A percentile compares a stretch with the other conserved stretches of the same genome.
Evolutionary conservation across 2,329 filamentous ascomycete genomes (phyloP).

Genomic region (Huntiella moniliformis): DNA sequence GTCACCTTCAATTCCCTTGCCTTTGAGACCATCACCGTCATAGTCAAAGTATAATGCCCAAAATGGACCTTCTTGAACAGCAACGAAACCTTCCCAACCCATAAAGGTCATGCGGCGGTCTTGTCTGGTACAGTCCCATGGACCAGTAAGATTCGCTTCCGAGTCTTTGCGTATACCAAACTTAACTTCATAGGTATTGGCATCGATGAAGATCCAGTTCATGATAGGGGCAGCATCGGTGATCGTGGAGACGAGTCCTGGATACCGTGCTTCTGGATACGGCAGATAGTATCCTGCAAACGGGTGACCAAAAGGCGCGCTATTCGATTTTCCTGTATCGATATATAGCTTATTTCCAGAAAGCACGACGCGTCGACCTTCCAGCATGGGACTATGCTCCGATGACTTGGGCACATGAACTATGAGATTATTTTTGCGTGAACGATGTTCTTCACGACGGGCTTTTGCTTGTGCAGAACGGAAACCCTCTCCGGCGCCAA

Average conservation of each 20-base stretch:
- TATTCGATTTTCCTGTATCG: conserved; percentile 21
- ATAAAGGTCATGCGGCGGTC: conserved; percentile 30
- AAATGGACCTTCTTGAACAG: conserved; percentile 24
- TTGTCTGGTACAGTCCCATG: conserved; percentile 33
- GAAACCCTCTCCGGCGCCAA: conserved; percentile 28
- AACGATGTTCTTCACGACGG: conserved; percentile 27
- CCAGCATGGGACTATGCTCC: conserved; percentile 23
- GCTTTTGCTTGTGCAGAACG: conserved; percentile 27
- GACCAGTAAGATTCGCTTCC: conserved; percentile 26
- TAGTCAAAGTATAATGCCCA: conserved; percentile 31
- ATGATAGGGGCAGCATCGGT: conserved; percentile 29
- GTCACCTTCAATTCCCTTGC: conserved; percentile 27
- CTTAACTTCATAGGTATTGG: conserved; percentile 26
- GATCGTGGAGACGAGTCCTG: conserved; percentile 30
- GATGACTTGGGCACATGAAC: conserved; percentile 29
- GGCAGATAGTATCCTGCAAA: conserved; percentile 39
- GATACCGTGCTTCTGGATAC: conserved; percentile 31
- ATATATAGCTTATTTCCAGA: conserved; percentile 26
- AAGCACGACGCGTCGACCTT: conserved; percentile 26
- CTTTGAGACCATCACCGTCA: conserved; percentile 25
- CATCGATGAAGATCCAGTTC: conserved; percentile 32
- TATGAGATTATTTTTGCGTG: conserved; percentile 28
- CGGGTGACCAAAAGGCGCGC: conserved; percentile 24
- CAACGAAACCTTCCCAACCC: conserved; percentile 31
- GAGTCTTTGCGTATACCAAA: conserved; percentile 26